These are phyloP conservation scores for Salvia sclarea DNA, from an alignment of 305 asterid genomes.

Conservation along the genomic window DNA sequence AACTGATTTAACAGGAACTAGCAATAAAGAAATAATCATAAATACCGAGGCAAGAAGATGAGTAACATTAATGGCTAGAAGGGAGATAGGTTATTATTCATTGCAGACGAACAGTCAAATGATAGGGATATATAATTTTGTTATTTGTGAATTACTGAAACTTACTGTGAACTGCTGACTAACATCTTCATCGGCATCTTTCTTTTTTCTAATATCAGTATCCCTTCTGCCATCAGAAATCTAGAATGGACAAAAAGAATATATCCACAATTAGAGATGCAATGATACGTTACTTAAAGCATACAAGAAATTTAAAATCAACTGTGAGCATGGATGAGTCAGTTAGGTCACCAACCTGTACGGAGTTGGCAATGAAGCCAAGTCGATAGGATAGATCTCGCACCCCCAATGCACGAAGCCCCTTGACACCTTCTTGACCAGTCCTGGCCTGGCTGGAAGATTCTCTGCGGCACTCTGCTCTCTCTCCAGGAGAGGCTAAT, in stretches of 20 bases:
- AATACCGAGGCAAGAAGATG: not conserved
- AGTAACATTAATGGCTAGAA: not conserved
- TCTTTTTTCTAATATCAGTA: slow-evolving; percentile 64
- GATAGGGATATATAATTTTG: not conserved
- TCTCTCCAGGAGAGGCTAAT: slow-evolving; percentile 91
- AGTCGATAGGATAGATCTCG: slow-evolving; percentile 96
- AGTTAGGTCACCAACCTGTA: slow-evolving; percentile 61
- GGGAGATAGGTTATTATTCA: not conserved
- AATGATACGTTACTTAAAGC: not conserved
- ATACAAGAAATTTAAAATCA: not conserved
- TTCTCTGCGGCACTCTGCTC: slow-evolving; percentile 83
- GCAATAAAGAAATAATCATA: not conserved
- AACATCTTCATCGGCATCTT: slow-evolving; percentile 81
- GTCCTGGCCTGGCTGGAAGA: slow-evolving; percentile 65
- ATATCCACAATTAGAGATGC: slow-evolving; percentile 7
- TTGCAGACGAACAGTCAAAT: not conserved
- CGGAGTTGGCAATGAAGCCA: slow-evolving; percentile 94
- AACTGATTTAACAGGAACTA: not conserved
- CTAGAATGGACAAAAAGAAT: slow-evolving; percentile 39
- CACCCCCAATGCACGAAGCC: slow-evolving; percentile 95
- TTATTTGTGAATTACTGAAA: slow-evolving; percentile 21
- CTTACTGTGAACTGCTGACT: slow-evolving; percentile 66
- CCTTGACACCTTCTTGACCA: slow-evolving; percentile 85
- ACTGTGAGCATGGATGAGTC: not conserved
- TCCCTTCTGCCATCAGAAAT: slow-evolving; percentile 84